Conservation (phyloP, 257 asterid species). For the Perilla frutescens region DNA sequence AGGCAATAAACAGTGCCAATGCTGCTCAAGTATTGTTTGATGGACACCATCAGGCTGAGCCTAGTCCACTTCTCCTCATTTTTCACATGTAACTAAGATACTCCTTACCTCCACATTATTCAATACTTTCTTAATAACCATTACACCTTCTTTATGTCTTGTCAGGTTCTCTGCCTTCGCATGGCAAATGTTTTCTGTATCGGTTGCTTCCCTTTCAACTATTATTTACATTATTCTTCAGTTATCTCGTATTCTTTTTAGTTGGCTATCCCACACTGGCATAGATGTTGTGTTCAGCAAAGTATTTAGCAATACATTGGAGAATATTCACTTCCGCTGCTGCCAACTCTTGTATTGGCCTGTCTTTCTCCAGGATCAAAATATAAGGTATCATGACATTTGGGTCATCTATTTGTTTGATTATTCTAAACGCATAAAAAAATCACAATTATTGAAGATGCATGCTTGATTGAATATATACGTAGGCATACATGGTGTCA, state of each 20-base stretch:
- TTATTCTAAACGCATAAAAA: neutral
- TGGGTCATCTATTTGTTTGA: slow-evolving; percentile 20
- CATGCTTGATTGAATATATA: slow-evolving; percentile 4
- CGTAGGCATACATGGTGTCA: slow-evolving; percentile 1
- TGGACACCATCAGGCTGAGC: slow-evolving; percentile 43
- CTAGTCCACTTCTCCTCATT: slow-evolving; percentile 36
- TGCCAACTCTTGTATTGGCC: slow-evolving; percentile 92
- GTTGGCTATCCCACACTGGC: slow-evolving; percentile 49
- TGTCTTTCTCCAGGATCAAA: slow-evolving; percentile 67
- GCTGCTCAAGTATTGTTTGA: slow-evolving; percentile 64
- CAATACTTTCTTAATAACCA: slow-evolving; percentile 9
- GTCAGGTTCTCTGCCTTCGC: slow-evolving; percentile 62
- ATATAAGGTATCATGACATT: slow-evolving; percentile 58
- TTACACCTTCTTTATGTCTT: slow-evolving; percentile 44
- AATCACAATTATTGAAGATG: slow-evolving; percentile 2
- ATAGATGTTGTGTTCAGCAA: slow-evolving; percentile 45
- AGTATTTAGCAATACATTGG: slow-evolving; percentile 60
- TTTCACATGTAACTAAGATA: slow-evolving; percentile 55
- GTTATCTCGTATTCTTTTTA: slow-evolving; percentile 49
- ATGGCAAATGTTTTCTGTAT: slow-evolving; percentile 66
- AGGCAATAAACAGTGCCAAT: slow-evolving; percentile 77
- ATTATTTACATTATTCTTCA: slow-evolving; percentile 65
- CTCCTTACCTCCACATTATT: slow-evolving; percentile 20
- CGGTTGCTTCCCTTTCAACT: slow-evolving; percentile 74
- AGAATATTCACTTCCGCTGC: slow-evolving; percentile 67